Percentiles rank a stretch among this genome's conserved stretches.
Evolutionary conservation across 1,284 basidiomycete genomes (phyloP).

Genomic region (Psilocybe mexicana): DNA sequence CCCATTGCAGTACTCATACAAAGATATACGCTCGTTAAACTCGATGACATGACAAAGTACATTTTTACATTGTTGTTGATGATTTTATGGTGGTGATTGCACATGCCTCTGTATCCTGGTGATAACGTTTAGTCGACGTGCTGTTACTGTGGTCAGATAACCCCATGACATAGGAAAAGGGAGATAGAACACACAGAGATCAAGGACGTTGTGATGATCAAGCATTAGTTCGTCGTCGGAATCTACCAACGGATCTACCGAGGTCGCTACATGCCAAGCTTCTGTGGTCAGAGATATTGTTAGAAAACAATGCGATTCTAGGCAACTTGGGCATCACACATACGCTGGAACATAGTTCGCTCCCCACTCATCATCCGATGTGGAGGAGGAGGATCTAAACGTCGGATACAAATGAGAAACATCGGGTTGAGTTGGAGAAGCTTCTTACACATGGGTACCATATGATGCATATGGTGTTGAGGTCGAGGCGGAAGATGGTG

Average conservation of each 20-base stretch:
- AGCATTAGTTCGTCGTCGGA: slow-evolving; percentile 65
- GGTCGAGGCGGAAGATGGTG: slow-evolving; percentile 11
- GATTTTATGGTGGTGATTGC: slow-evolving; percentile 11
- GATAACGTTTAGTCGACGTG: slow-evolving; percentile 50
- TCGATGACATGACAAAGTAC: not conserved
- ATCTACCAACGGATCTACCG: slow-evolving; percentile 64
- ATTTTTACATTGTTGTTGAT: slow-evolving; percentile 2
- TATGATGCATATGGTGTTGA: not conserved
- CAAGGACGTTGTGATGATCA: slow-evolving; percentile 61
- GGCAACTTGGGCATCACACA: slow-evolving; percentile 9
- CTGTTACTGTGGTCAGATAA: slow-evolving; percentile 30
- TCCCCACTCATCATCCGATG: slow-evolving; percentile 27
- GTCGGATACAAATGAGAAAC: slow-evolving; percentile 1
- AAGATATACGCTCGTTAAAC: slow-evolving; percentile 16
- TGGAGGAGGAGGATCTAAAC: slow-evolving; percentile 4
- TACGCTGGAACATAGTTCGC: slow-evolving; percentile 48
- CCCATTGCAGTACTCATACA: slow-evolving; percentile 18
- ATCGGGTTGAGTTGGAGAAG: not conserved
- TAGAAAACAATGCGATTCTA: slow-evolving; percentile 4
- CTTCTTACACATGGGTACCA: slow-evolving; percentile 8
- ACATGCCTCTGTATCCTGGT: slow-evolving; percentile 39
- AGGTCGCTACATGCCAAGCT: slow-evolving; percentile 66
- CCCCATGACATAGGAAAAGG: not conserved
- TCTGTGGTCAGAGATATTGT: slow-evolving; percentile 41
- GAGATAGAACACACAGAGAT: slow-evolving; percentile 51